Conservation (phyloP, 2,329 filamentous ascomycete species). For the Fusarium falciforme region DNA sequence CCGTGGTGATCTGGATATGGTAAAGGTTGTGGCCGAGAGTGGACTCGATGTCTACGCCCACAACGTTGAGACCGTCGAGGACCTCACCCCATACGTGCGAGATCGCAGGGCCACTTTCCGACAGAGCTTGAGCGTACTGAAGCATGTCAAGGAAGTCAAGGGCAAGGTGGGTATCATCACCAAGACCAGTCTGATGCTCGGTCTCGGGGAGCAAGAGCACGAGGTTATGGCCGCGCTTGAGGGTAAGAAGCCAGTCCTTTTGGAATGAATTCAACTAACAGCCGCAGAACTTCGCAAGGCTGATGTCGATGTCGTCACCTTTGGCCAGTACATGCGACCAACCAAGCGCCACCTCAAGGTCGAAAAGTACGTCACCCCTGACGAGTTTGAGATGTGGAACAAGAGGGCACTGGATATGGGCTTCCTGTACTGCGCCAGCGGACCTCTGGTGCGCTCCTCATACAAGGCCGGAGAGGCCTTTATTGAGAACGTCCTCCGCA, state of each 20-base stretch:
- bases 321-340: constrained; percentile 99
- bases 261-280: constrained; percentile 20
- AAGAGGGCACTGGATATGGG: constrained; percentile 92
- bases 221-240: constrained; percentile 83
- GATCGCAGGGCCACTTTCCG: constrained; percentile 91
- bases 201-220: constrained; percentile 89
- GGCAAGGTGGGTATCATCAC: constrained; percentile 81
- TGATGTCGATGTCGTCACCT: constrained; percentile 94
- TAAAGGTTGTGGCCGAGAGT: constrained; percentile 82
- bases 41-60: constrained; percentile 97
- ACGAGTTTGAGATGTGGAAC: constrained; percentile 91
- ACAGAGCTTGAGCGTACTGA: constrained; percentile 83
- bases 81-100: constrained; percentile 86
- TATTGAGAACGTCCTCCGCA: constrained; percentile 97
- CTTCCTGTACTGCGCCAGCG: constrained; percentile 95
- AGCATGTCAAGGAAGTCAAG: constrained; percentile 81
- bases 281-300: constrained; percentile 77
- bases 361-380: constrained; percentile 92
- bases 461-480: constrained; percentile 99
- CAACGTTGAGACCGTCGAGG: constrained; percentile 96
- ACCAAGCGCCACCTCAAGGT: constrained; percentile 99
- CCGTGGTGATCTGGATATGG: constrained; percentile 86
- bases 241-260: constrained; percentile 57
- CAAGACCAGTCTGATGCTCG: constrained; percentile 99
- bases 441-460: constrained; percentile 90